Evolutionary conservation across 1,284 basidiomycete genomes (phyloP).

Genomic region (Ustilago nuda): DNA sequence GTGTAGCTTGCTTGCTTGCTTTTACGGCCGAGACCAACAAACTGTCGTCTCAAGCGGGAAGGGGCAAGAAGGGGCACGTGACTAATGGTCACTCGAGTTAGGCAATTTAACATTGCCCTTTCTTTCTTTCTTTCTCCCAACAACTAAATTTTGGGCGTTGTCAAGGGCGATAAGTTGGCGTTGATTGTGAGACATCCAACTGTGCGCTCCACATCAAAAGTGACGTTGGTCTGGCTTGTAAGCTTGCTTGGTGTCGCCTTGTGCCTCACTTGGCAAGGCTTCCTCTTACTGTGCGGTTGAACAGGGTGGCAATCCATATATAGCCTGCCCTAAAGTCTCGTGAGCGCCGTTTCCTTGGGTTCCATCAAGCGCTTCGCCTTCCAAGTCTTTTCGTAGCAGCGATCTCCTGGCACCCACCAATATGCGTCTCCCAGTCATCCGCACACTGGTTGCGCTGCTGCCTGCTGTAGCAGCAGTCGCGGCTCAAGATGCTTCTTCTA

Average conservation of each 20-base stretch:
- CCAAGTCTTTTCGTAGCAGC: not conserved
- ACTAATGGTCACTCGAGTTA: too few species aligned
- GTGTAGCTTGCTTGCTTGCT: not conserved
- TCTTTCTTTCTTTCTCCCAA: too few species aligned
- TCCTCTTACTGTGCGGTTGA: not conserved
- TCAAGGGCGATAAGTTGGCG: too few species aligned
- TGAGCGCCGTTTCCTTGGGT: not conserved
- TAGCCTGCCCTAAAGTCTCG: not conserved
- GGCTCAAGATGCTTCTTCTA: conserved; percentile 32
- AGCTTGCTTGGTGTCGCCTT: conserved; percentile 9
- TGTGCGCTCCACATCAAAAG: conserved; percentile 2
- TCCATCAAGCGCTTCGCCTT: not conserved
- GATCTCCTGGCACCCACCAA: not conserved
- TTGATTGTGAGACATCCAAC: conserved; percentile 13
- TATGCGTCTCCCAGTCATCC: conserved; percentile 33
- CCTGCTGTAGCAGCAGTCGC: conserved; percentile 35
- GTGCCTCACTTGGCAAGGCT: not conserved
- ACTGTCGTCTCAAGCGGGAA: too few species aligned
- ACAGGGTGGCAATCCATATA: not conserved
- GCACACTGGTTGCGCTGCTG: conserved; percentile 34
- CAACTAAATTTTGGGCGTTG: too few species aligned
- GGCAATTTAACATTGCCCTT: too few species aligned
- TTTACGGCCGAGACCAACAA: not conserved
- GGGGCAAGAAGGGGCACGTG: too few species aligned
- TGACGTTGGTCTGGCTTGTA: conserved; percentile 10